Evolutionary conservation across 768 basidiomycete genomes (phyloP), one percentile per base, ranked within the genome.

Genomic region (Xerocomellus amylosporus): DNA sequence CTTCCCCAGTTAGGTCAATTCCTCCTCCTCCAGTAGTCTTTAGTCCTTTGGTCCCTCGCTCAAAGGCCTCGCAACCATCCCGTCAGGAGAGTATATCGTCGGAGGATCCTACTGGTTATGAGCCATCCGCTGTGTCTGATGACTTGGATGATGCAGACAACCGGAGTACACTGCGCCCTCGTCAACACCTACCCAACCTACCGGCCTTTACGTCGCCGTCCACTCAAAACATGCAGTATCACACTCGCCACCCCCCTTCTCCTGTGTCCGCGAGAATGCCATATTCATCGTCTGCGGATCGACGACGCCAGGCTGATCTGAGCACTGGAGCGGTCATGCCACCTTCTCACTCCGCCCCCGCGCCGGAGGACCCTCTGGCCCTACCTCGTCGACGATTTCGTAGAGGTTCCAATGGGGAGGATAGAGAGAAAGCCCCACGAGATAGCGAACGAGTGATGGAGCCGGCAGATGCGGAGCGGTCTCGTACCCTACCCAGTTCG

Each of bases 1-100:
- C 70, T 36, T 68, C 74, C 19, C 76, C 76, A 12, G 71, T 75
- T 47, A 76, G 73, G 67, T 74, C 79, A 17, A 76, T 81, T 5
- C 77, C 79, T 10, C 81, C 82, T 1, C 69, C 69, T 0, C 82
- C 86, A 5, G 77, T 81, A 24, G 63, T 71, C 26, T 74, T 75
- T 46, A 71, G 67, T 8, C 84, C 83, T 42, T 74, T 83, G 54
- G 77, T 78, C 17, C 79, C 79, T 24, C 82, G 75, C 46, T 77
- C 69, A 40, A 71, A 56, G 14, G 19, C 74, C 26, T 77, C 78
- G 45, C 77, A 84, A 31, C 74, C 79, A 43, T 85, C 87, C 38
- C 76, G 84, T 51, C 83, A 84, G 57, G 86, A 79, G 56, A 91
- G 88, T 61, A 69, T 85, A 45, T 91, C 89, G 15, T 90, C 89